Evolutionary conservation across 2,329 filamentous ascomycete genomes (phyloP).

Genomic region (Verticillium nonalfalfae): DNA sequence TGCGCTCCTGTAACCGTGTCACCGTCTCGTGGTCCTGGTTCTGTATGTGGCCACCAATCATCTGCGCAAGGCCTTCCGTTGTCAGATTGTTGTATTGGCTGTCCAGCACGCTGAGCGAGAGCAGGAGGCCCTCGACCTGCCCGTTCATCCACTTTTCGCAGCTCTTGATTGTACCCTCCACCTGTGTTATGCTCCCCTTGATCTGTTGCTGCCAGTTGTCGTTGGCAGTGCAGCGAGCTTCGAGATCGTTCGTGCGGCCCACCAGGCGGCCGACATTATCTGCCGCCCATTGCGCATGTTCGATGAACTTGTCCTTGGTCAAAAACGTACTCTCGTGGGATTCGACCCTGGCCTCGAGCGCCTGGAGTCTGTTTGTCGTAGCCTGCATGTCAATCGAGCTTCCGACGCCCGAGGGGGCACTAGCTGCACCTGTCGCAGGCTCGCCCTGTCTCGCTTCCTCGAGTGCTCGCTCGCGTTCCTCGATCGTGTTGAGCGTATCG

Average conservation of each 20-base stretch:
- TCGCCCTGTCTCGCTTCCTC: neutral
- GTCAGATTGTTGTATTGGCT: constrained; percentile 42
- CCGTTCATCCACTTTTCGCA: neutral
- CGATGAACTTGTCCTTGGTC: neutral
- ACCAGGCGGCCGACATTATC: no score
- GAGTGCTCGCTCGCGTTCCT: neutral
- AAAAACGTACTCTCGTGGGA: neutral
- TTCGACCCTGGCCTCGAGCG: neutral
- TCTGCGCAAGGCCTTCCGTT: constrained; percentile 32
- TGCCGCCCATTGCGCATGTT: neutral
- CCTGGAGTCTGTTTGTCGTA: neutral
- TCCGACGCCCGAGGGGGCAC: neutral
- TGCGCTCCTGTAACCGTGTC: neutral
- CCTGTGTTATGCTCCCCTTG: neutral
- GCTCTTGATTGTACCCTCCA: neutral
- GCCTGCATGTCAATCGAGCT: neutral
- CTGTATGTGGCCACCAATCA: constrained; percentile 29
- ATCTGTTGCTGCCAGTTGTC: neutral
- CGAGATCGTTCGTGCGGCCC: neutral
- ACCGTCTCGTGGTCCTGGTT: neutral
- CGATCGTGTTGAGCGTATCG: neutral
- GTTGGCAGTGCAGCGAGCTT: neutral
- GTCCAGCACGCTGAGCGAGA: constrained; percentile 33
- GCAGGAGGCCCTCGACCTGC: constrained; percentile 23
- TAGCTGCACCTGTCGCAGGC: no score